Evolutionary conservation across 1,284 basidiomycete genomes (phyloP).

Genomic region (Bjerkandera adusta): DNA sequence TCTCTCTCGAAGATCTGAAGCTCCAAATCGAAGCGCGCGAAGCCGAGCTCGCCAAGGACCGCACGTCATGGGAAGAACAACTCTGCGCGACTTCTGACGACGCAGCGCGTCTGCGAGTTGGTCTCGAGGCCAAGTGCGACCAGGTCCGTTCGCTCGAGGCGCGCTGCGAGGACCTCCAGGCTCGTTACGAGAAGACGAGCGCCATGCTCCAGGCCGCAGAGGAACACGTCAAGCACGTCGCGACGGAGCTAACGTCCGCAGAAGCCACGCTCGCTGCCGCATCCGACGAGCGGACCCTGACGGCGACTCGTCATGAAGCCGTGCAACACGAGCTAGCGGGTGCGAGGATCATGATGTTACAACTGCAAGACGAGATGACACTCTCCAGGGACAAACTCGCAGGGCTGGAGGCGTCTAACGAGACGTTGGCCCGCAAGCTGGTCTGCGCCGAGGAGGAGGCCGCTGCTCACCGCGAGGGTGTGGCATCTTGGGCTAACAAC

Average conservation of each 20-base stretch:
- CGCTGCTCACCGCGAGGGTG: background rate
- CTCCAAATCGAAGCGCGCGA: background rate
- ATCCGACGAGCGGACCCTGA: background rate
- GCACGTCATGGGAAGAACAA: background rate
- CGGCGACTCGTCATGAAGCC: no score
- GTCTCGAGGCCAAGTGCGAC: background rate
- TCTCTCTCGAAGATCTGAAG: background rate
- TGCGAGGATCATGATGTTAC: slow-evolving; percentile 1
- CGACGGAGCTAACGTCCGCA: slow-evolving; percentile 1
- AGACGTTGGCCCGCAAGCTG: background rate
- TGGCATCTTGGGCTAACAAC: no score
- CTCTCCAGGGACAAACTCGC: no score
- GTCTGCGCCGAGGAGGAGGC: background rate
- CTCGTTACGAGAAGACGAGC: background rate
- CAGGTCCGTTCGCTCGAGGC: background rate
- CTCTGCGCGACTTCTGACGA: background rate
- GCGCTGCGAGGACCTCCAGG: background rate
- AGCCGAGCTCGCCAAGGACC: background rate
- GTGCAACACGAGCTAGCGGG: slow-evolving; percentile 3
- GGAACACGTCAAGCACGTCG: background rate
- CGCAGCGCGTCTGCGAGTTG: background rate
- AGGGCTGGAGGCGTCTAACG: background rate
- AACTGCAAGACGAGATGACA: slow-evolving; percentile 7
- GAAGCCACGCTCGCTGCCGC: background rate
- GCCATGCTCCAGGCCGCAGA: background rate